Evolutionary conservation across 2,329 filamentous ascomycete genomes (phyloP).

Genomic region (Microcyclospora pomicola): DNA sequence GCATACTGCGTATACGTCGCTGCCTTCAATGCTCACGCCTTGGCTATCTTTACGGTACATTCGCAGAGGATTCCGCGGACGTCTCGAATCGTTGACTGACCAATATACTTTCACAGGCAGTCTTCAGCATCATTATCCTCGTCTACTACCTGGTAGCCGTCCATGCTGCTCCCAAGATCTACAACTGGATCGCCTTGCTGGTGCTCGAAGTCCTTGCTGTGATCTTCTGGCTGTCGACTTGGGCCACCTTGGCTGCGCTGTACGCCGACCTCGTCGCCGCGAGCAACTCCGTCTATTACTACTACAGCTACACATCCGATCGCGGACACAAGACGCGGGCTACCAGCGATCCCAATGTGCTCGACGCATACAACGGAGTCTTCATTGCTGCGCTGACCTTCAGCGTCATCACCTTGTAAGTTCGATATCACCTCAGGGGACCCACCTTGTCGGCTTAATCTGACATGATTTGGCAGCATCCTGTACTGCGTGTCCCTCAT

Average conservation of each 20-base stretch:
- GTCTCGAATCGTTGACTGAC: neutral
- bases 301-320: neutral
- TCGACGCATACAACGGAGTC: neutral
- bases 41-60: neutral
- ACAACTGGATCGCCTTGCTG: slow-evolving; percentile 4
- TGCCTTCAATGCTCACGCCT: neutral
- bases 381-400: neutral
- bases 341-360: neutral
- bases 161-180: neutral
- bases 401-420: neutral
- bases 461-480: neutral
- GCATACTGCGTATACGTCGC: neutral
- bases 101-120: neutral
- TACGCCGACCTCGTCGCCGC: neutral
- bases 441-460: neutral
- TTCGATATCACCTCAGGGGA: neutral
- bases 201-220: slow-evolving; percentile 3
- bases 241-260: slow-evolving; percentile 1
- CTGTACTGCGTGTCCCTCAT: neutral
- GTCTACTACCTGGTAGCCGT: slow-evolving; percentile 5
- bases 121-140: slow-evolving; percentile 4
- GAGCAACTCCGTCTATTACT: neutral
- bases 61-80: neutral
- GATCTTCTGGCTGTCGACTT: slow-evolving; percentile 4
- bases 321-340: neutral